Evolutionary conservation across 129 eudicot genomes (phyloP).

Genomic region (Lonicera japonica): DNA sequence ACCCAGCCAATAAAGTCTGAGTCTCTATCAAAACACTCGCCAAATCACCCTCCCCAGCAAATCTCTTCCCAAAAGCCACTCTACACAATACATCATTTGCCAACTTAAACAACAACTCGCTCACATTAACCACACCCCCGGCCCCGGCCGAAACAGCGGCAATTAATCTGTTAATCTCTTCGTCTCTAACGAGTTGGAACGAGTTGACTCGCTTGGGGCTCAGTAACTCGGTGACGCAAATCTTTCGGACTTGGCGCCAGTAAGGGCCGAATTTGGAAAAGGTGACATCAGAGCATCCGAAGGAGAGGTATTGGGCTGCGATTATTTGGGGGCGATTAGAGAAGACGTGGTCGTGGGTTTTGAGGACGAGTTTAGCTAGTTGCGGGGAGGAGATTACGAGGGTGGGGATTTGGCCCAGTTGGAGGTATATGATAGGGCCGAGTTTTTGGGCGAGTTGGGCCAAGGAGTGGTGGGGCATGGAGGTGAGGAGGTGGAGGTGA

Average conservation of each 20-base stretch:
- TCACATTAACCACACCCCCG: constrained; percentile 19
- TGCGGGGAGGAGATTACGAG: constrained; percentile 23
- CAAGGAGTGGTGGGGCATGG: constrained; percentile 38
- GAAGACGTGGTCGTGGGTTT: constrained; percentile 41
- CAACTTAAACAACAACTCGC: constrained; percentile 27
- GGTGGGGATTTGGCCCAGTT: constrained; percentile 31
- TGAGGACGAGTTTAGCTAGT: constrained; percentile 38
- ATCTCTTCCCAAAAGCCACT: constrained; percentile 42
- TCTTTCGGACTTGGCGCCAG: constrained; percentile 47
- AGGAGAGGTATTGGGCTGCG: constrained; percentile 39
- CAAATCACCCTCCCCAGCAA: constrained; percentile 20
- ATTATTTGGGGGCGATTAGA: constrained; percentile 44
- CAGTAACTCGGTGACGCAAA: constrained; percentile 44
- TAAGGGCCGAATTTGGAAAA: constrained; percentile 50
- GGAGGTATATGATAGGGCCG: constrained; percentile 34
- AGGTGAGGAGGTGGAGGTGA: constrained; percentile 40
- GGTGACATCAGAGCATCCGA: constrained; percentile 46
- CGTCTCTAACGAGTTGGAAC: constrained; percentile 32
- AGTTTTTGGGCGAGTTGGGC: constrained; percentile 17
- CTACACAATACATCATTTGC: constrained; percentile 42
- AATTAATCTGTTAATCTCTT: constrained; percentile 30
- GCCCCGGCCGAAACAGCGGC: constrained; percentile 5
- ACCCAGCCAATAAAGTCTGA: constrained; percentile 37
- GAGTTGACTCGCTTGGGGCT: constrained; percentile 38
- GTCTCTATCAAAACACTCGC: constrained; percentile 40